phyloP scores from a whole-genome alignment of 257 asterid genomes.

The Capsicum pubescens region DNA sequence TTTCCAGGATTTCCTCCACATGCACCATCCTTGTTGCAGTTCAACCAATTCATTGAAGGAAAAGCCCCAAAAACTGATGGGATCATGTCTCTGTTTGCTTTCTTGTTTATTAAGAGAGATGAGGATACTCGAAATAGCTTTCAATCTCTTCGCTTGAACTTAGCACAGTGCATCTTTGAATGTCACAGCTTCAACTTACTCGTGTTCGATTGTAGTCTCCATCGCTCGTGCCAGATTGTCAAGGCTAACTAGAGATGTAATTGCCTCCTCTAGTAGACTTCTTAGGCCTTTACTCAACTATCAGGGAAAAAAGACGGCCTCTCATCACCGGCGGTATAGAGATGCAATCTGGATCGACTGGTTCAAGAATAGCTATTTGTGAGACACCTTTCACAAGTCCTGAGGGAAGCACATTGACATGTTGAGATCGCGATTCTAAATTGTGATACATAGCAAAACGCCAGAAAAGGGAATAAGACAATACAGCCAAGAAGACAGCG shows the following conservation, averaged over 20 bases:
- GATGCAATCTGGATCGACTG: background rate
- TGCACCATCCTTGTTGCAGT: background rate
- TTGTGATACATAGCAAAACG: background rate
- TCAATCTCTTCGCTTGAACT: background rate
- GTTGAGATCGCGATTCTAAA: background rate
- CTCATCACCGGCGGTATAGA: background rate
- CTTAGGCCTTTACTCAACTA: background rate
- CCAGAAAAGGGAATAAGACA: background rate
- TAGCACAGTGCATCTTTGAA: background rate
- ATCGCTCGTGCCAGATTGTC: background rate
- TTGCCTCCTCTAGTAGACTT: background rate
- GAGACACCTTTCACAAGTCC: background rate
- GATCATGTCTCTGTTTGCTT: background rate
- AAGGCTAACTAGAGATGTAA: background rate
- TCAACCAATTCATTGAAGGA: background rate
- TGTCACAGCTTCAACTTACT: background rate
- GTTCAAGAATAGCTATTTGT: background rate
- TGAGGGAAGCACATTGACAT: background rate
- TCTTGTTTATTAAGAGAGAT: background rate
- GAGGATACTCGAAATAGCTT: background rate
- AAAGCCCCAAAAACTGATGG: background rate
- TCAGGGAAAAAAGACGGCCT: background rate
- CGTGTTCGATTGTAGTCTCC: background rate
- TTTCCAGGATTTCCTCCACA: background rate
- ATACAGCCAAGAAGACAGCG: background rate